Evolutionary conservation across 2,329 filamentous ascomycete genomes (phyloP), one percentile per base, ranked within the genome.

Genomic region (Chaetomiaceae sp.): DNA sequence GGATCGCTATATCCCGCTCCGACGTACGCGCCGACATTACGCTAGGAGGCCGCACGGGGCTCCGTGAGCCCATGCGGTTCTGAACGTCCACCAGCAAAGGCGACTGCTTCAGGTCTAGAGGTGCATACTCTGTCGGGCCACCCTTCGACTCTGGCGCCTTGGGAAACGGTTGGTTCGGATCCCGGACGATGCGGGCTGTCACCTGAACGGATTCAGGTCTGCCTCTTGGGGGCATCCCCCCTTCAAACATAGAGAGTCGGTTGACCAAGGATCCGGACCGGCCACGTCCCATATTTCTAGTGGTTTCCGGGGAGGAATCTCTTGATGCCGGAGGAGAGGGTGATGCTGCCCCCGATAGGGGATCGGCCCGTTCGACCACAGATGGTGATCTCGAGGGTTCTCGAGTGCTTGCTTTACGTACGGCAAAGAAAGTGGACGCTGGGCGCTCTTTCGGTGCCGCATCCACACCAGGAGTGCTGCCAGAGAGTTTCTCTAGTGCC

Each of bases 151-250:
- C 76, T 2, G 72, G 64, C 18, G 66, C 66, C 53, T 67, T 71
- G 5, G 70, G 67, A 37, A 71, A 70, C 18, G 66, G 67, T 30
- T 79, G 73, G 18, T 66, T 67, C 10, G 78, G 74, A 59, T 87
- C 86, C 43, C 89, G 83, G 33, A 95, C 75, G 58, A 95, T 95
- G 47, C 86, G 83, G 44, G 91, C 89, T 16, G 87, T 94, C 10
- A 96, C 90, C 41, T 90, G 91, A n/a, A 95, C 82, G 0, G 89
- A 91, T 63, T 91, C 89, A 5, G 85, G 79, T 1, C 74, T 73
- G 5, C 77, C 75, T 14, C 73, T 70, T n/a, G 73, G 66, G 6
- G 67, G 59, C 48, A 65, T 69, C n/a, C 67, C 65, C 42, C 69
- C 66, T 60, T 84, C 78, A 57, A 83, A 82, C 65, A 80, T 74